These are phyloP conservation scores for Holtermanniella nyarrowii DNA, from an alignment of 768 basidiomycete species.

Conservation along the genomic window DNA sequence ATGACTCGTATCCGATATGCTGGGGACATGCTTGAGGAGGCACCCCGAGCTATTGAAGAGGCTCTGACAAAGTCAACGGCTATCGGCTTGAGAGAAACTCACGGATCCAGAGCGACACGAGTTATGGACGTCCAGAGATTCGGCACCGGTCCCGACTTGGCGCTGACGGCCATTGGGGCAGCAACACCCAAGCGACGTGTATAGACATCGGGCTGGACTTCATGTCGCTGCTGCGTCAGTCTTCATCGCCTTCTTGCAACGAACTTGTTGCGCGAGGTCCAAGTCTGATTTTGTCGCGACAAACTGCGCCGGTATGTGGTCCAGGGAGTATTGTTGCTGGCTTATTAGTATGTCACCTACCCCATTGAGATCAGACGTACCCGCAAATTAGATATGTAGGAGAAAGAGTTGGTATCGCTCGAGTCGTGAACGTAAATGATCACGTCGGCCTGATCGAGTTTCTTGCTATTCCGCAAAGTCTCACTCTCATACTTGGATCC, in stretches of 20 bases:
- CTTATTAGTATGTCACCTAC: constrained; percentile 8
- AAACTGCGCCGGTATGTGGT: constrained; percentile 89
- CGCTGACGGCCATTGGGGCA: constrained; percentile 88
- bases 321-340: constrained; percentile 95
- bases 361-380: constrained; percentile 45
- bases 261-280: constrained; percentile 85
- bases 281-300: constrained; percentile 99
- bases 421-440: constrained; percentile 95
- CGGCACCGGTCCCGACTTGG: constrained; percentile 52
- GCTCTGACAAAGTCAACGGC: constrained; percentile 10
- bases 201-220: constrained; percentile 97
- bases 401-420: constrained; percentile 96
- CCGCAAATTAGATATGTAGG: constrained; percentile 91
- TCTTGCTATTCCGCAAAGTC: constrained; percentile 75
- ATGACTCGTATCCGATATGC: constrained; percentile 23
- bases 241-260: constrained; percentile 11
- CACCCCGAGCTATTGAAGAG: constrained; percentile 29
- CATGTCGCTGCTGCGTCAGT: constrained; percentile 58
- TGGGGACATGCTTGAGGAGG: constrained; percentile 22
- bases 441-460: constrained; percentile 84
- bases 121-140: constrained; percentile 39
- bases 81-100: constrained; percentile 2
- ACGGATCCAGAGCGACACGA: constrained; percentile 36
- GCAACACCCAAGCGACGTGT: constrained; percentile 79
- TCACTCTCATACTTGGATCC: constrained; percentile 92